These are phyloP conservation scores for Andrographis paniculata DNA, from an alignment of 305 asterid genomes.

Conservation along the genomic window DNA sequence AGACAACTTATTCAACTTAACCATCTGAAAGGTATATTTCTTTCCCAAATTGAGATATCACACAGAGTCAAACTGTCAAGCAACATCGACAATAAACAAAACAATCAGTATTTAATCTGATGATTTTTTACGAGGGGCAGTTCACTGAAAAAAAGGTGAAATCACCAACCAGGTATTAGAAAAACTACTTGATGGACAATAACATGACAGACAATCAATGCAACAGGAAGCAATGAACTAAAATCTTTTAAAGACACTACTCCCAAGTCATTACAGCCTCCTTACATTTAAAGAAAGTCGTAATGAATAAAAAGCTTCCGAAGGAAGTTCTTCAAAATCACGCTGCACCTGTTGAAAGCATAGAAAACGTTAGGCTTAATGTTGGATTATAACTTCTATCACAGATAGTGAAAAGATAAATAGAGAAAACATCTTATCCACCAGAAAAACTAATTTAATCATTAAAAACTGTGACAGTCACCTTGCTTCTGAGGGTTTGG, in stretches of 20 bases:
- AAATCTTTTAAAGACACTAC: constrained; percentile 5
- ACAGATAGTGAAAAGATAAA: background rate
- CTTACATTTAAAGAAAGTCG: constrained; percentile 90
- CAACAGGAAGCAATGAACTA: constrained; percentile 2
- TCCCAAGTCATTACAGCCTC: constrained; percentile 16
- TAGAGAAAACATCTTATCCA: background rate
- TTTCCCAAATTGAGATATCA: constrained; percentile 1
- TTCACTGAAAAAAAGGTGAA: background rate
- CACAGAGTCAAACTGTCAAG: background rate
- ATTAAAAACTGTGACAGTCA: constrained; percentile 19
- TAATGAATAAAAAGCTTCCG: constrained; percentile 85
- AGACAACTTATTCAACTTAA: too few relatives aligned
- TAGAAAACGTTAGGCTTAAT: constrained; percentile 14
- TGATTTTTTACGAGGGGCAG: background rate
- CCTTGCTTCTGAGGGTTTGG: constrained; percentile 99
- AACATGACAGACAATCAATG: constrained; percentile 12
- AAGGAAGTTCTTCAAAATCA: constrained; percentile 97
- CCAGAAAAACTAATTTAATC: constrained; percentile 1
- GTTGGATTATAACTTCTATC: constrained; percentile 12
- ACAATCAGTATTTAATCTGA: background rate
- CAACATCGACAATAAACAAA: background rate
- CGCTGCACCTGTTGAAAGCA: constrained; percentile 81
- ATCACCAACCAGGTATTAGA: constrained; percentile 12
- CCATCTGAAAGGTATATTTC: too few relatives aligned
- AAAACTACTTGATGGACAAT: constrained; percentile 4